phyloP scores from a whole-genome alignment of 129 eudicot genomes.

The Tanacetum coccineum region DNA sequence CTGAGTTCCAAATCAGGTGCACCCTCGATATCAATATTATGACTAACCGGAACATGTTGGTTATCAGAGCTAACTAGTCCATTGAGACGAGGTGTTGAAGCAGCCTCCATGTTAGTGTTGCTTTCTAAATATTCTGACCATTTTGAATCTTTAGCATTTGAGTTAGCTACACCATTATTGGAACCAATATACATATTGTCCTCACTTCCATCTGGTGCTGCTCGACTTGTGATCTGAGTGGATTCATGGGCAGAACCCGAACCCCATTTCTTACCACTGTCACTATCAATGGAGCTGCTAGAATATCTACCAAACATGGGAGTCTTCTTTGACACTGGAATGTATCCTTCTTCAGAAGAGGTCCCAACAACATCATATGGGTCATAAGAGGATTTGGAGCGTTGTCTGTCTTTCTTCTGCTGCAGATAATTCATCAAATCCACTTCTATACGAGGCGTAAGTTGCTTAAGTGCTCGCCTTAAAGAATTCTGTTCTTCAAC shows the following conservation, averaged over 20 bases:
- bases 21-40: slow-evolving; percentile 40
- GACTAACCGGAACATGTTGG: slow-evolving; percentile 26
- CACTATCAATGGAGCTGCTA: slow-evolving; percentile 73
- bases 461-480: slow-evolving; percentile 94
- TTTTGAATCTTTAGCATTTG: slow-evolving; percentile 44
- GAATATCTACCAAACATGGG: slow-evolving; percentile 77
- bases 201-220: slow-evolving; percentile 40
- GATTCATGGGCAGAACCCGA: slow-evolving; percentile 61
- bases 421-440: slow-evolving; percentile 95
- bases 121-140: slow-evolving; percentile 37
- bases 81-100: slow-evolving; percentile 50
- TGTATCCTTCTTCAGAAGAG: slow-evolving; percentile 88
- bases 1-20: slow-evolving; percentile 37
- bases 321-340: slow-evolving; percentile 61
- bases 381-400: slow-evolving; percentile 73
- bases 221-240: slow-evolving; percentile 31
- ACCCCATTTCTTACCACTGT: slow-evolving; percentile 74
- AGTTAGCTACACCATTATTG: slow-evolving; percentile 37
- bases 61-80: slow-evolving; percentile 49
- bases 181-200: slow-evolving; percentile 42
- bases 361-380: slow-evolving; percentile 80
- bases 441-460: slow-evolving; percentile 97
- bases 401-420: slow-evolving; percentile 82
- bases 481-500: slow-evolving; percentile 92
- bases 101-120: slow-evolving; percentile 33